Evolutionary conservation across 2,329 filamentous ascomycete genomes (phyloP), one percentile per base, ranked within the genome.

Genomic region (Chaetomium sp.): DNA sequence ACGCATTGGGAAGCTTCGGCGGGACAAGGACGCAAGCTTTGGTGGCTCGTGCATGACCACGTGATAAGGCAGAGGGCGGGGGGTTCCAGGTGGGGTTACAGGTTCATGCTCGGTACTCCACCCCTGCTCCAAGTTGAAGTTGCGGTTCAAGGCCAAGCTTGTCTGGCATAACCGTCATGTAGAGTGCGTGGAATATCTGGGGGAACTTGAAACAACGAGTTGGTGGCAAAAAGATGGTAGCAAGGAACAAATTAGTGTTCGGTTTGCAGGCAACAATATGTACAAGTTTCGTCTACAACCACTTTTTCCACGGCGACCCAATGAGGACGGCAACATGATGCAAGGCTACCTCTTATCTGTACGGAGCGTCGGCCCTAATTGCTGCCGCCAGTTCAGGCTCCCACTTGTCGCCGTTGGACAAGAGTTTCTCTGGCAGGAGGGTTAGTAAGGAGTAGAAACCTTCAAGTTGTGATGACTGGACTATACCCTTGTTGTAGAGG

Each of bases 321-420:
- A 27, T 27, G 19, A 27, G 19, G 19, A 27, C 19, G 19, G 19
- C 19, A 27, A 27, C 19, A 27, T 27, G 36, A 38, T 44, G 8
- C 19, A 12, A 6, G 2, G 27, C 10, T 8, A n/a, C 38, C 79
- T 11, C 36, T 55, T 85, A 92, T 80, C 88, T 82, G 78, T 91
- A 97, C 51, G 92, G 92, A 54, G 91, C 85, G 79, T 99, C 94
- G 59, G 94, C 94, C 69, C 91, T 86, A 70, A 94, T 94, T 64
- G 84, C 86, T 56, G 94, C 92, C 1, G 92, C 92, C 68, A 99
- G 79, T 76, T 99, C 94, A 6, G 94, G 91, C 78, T 99, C 94
- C 94, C 94, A 99, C 76, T 91, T 92, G 77, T 95, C 91, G 67
- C 91, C 89, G 70, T 95, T 95, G 64, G 88, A 77, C 61, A 96